phyloP scores from a whole-genome alignment of 2,329 filamentous ascomycete species.

The Penicillium sp. region DNA sequence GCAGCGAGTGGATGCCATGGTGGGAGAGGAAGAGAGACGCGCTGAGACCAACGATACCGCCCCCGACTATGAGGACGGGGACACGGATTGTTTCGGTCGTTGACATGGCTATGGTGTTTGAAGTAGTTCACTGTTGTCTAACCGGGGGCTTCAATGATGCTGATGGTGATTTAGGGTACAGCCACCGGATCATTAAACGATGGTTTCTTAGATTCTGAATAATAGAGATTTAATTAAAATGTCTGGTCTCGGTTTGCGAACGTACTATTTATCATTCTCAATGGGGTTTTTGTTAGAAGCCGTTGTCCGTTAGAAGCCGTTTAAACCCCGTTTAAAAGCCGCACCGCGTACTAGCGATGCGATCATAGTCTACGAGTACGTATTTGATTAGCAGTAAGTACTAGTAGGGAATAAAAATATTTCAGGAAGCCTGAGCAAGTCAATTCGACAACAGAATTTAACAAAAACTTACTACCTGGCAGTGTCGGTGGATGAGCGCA shows the following conservation, averaged over 20 bases:
- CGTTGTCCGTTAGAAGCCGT: neutral
- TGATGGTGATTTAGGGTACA: too few relatives aligned
- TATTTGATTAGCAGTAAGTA: neutral
- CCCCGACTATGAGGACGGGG: constrained; percentile 10
- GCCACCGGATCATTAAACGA: too few relatives aligned
- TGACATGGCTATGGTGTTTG: neutral
- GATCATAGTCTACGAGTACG: neutral
- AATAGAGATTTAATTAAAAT: too few relatives aligned
- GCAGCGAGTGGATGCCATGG: constrained; percentile 2
- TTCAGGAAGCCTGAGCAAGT: neutral
- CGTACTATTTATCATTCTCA: neutral
- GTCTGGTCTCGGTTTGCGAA: neutral
- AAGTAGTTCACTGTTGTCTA: too few relatives aligned
- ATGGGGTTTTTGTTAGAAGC: neutral
- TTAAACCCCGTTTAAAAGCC: constrained; percentile 1
- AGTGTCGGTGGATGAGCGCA: too few relatives aligned
- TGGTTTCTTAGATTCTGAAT: too few relatives aligned
- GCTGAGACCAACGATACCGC: constrained; percentile 9
- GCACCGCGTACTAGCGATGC: neutral
- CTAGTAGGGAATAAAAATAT: neutral
- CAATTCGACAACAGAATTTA: neutral
- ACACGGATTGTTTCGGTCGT: neutral
- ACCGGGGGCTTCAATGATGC: too few relatives aligned
- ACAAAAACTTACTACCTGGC: neutral
- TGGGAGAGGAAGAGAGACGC: constrained; percentile 9